Evolutionary conservation across 225 moss, liverwort and hornwort genomes (phyloP), one percentile per base, ranked within the genome.

Genomic region (Ulota crispa): DNA sequence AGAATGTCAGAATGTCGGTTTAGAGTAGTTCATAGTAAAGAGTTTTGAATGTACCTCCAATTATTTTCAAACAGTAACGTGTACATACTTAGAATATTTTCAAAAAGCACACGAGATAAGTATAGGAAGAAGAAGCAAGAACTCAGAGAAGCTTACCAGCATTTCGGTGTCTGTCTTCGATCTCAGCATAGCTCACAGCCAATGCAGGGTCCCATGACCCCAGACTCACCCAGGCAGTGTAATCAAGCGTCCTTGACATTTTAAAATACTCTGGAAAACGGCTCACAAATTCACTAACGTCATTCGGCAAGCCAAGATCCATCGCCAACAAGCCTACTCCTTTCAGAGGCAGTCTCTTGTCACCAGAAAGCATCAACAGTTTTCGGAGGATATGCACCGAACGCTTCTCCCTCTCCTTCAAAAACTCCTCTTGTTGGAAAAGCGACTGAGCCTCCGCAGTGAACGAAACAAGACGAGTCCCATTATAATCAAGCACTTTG

Each of bases 381-480:
- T 88, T 89, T 52, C 83, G 77, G 11, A 92, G 78, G 23, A 69
- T 77, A 32, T 73, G 79, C 70, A 89, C 88, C 43, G 86, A 86
- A 28, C 56, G 80, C 32, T 89, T 85, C 34, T 67, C 81, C 55
- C 63, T 85, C 34, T 67, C 81, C 55, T 68, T 75, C 75, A 86
- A 19, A 62, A 3, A 41, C 71, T 81, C 73, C 82, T 89, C 88
- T 65, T 86, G 85, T 15, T 82, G 80, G 36, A 85, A 39, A 64
- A 89, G 75, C 7, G 60, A 56, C 80, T 92, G 88, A 34, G 92
- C 89, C 75, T 92, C 88, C 34, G 86, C 80, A 75, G 89, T 92
- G 11, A 89, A 82, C 61, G 84, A 85, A 70, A 92, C 9, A 23
- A 83, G 77, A 41, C 82, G 70, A 68, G 42, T 30, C 41, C 88